Base-by-base conservation (phyloP, 2,329 filamentous ascomycete species). In the Pestalotiopsis sp. region DNA sequence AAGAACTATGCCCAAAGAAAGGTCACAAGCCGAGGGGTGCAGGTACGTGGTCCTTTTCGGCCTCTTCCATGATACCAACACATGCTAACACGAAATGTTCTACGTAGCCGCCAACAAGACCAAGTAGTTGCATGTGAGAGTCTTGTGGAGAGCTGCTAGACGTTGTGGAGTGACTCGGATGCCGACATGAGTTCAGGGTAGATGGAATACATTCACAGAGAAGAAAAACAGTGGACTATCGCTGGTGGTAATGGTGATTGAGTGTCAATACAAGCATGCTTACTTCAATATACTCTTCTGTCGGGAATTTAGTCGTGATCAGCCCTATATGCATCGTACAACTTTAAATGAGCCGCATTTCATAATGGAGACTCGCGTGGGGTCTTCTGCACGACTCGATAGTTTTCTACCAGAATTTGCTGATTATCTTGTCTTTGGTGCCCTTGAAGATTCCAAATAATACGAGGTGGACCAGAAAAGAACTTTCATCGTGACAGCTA, bases 341-440 rank as follows among this genome's bases (percentile, higher is more conserved):
- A 62, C 59, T 62, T 39, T 36, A 62, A 62, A 62, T 38, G 59
- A 62, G 59, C 59, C 59, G 59, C 31, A 62, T 36, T 39, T 62
- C 14, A 20, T 27, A 12, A 39, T 39, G 5, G 27, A 17, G 17
- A 11, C 5, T 20, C 38, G 59, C 5, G 17, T 39, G 17, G 27
- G 13, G 7, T 39, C 31, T 36, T 36, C 20, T 36, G n/a, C 4
- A 36, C 59, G 14, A n/a, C 7, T 36, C 36, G 17, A n/a, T 14
- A 17, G 31, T 36, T 36, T 9, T 36, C 31, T 2, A 36, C 31
- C 31, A 9, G 31, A 36, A 36, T 36, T 36, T 36, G 31, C 31
- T 2, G 6, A 9, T 36, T 36, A 36, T 36, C 31, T 36, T 36
- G 31, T 2, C 31, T 52, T 52, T 17, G 13, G 1, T 13, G 20